A percentile compares a stretch with the other conserved stretches of the same genome.
Conservation (phyloP, 176 grass and related monocot species). For the Lolium multiflorum region DNA sequence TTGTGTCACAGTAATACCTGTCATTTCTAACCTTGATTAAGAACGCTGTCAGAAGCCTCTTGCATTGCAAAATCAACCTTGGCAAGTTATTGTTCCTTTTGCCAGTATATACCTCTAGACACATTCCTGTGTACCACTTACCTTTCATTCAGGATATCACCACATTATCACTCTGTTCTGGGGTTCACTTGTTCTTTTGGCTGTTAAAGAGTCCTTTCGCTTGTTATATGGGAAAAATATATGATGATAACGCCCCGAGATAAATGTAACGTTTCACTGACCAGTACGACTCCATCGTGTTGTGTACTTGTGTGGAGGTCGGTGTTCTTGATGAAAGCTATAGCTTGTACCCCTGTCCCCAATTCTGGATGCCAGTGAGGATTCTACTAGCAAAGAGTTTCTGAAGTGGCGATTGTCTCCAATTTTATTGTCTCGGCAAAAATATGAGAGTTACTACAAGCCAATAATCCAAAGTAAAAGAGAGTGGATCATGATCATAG, state of each 20-base stretch:
- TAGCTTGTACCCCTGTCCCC: no score
- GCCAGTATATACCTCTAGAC: neutral
- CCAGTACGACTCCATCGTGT: neutral
- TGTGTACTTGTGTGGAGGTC: slow-evolving; percentile 2
- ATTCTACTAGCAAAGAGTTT: no score
- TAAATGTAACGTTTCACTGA: neutral
- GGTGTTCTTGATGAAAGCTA: neutral
- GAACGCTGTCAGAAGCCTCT: slow-evolving; percentile 25
- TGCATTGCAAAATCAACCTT: slow-evolving; percentile 25
- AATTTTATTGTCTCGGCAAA: no score
- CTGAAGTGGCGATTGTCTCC: no score
- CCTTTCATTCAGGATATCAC: neutral
- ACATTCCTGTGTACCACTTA: neutral
- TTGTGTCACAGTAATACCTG: slow-evolving; percentile 48
- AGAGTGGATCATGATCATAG: no score
- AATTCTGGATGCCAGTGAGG: no score
- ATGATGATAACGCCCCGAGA: neutral
- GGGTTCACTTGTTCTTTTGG: neutral
- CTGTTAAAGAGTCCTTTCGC: neutral
- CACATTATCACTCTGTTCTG: slow-evolving; percentile 12
- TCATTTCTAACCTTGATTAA: slow-evolving; percentile 34
- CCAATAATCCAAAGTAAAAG: no score
- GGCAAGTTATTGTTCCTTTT: slow-evolving; percentile 15
- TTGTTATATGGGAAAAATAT: neutral
- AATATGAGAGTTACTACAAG: no score